These are phyloP conservation scores for Verticillium zaregamsianum DNA, from an alignment of 2,329 filamentous ascomycete species.

Conservation along the genomic window DNA sequence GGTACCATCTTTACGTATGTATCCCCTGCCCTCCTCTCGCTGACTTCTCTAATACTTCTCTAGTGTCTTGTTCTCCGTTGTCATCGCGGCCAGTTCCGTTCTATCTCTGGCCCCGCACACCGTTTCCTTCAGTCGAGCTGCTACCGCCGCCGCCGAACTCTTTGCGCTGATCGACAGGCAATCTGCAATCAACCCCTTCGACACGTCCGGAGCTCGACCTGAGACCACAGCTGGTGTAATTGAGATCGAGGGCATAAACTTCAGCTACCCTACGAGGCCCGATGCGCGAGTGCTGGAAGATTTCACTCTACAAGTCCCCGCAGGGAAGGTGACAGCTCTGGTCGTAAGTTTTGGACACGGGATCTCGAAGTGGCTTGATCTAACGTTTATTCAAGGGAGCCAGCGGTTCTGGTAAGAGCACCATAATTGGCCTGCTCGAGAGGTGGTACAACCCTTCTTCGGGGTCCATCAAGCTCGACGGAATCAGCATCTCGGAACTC, in stretches of 20 bases:
- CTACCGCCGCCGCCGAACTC: constrained; percentile 14
- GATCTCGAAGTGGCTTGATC: not conserved
- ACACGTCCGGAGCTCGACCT: constrained; percentile 10
- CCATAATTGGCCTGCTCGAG: constrained; percentile 52
- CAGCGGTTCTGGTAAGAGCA: constrained; percentile 56
- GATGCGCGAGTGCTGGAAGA: constrained; percentile 26
- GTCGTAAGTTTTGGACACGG: constrained; percentile 11
- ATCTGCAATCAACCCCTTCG: constrained; percentile 18
- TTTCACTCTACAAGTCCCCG: constrained; percentile 28
- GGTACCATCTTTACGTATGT: constrained; percentile 12
- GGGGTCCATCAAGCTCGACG: constrained; percentile 42
- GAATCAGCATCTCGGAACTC: constrained; percentile 33
- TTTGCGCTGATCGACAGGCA: constrained; percentile 17
- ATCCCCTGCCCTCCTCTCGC: not conserved
- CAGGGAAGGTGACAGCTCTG: constrained; percentile 27
- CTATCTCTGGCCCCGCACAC: constrained; percentile 14
- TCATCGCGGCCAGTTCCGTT: constrained; percentile 16
- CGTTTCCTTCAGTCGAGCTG: constrained; percentile 13
- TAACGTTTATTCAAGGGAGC: constrained; percentile 42
- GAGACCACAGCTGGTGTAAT: constrained; percentile 14
- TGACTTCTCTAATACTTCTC: constrained; percentile 20
- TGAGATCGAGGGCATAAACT: constrained; percentile 23
- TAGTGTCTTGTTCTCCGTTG: constrained; percentile 20
- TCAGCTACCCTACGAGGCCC: constrained; percentile 30
- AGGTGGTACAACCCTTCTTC: constrained; percentile 48